Evolutionary conservation across 352 stramenopile species (phyloP), one percentile per base, ranked within the genome.

Genomic region (Phytophthora aleatoria): DNA sequence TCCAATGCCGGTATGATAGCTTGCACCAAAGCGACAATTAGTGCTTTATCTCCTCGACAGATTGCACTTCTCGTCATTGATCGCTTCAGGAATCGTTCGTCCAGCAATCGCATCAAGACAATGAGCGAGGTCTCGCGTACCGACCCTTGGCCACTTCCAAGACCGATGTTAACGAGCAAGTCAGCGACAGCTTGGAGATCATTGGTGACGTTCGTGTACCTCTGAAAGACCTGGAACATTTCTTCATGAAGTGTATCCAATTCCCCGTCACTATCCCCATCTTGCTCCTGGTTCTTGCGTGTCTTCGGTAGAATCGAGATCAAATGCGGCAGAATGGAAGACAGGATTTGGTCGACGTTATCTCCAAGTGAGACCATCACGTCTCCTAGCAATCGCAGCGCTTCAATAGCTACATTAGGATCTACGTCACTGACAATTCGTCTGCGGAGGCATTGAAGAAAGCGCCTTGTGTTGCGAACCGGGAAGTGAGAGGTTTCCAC

Each of bases 271-370:
- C 52, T 61, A 53, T 56, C 57, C 11, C 15, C 47, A 35, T 68
- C 47, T 8, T 61, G 41, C 8, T 71, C 61, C 15, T 59, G 15
- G 8, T 52, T 52, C 50, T 61, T 65, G 31, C 39, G 20, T n/a
- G 57, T 43, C 49, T 64, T 50, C 1, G 79, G 57, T 35, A 94
- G 61, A 39, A 63, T 73, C 27, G 71, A 52, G 15, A 91, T 73
- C n/a, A 94, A 58, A 64, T 91, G 83, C 30, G 81, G 83, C 7
- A 94, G 61, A 31, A 94, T 81, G 9, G 81, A 87, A 24, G 83
- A 74, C 10, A 88, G 49, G 49, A 94, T 80, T 61, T 90, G 85
- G 16, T 91, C 81, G 2, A 90, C 61, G 51, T 85, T 77, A 48
- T 85, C 73, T 5, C 79, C 77, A 3, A 94, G 64, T 15, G 86